These are phyloP conservation scores for Cenococcum geophilum DNA, from an alignment of 495 filamentous ascomycete species.

Conservation along the genomic window DNA sequence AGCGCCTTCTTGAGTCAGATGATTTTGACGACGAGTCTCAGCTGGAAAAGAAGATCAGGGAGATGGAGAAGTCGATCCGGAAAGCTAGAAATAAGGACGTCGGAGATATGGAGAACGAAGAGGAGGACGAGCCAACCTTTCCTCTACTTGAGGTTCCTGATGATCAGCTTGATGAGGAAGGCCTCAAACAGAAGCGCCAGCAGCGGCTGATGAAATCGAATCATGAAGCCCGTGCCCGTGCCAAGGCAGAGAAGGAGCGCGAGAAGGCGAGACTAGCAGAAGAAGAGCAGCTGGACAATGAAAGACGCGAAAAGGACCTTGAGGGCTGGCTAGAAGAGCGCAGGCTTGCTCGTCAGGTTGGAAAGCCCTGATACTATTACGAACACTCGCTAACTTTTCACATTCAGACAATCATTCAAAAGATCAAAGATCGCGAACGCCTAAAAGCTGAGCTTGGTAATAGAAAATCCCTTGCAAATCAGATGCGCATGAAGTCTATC, in stretches of 20 bases:
- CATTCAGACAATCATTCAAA: constrained; percentile 57
- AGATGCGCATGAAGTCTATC: constrained; percentile 97
- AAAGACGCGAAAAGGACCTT: constrained; percentile 74
- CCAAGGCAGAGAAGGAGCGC: constrained; percentile 89
- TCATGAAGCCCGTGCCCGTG: constrained; percentile 81
- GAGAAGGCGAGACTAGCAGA: constrained; percentile 79
- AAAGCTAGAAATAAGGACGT: constrained; percentile 88
- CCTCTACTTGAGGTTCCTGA: constrained; percentile 84
- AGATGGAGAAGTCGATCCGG: constrained; percentile 81
- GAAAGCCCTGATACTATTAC: constrained; percentile 17
- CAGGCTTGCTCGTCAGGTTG: constrained; percentile 60
- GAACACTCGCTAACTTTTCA: neutral
- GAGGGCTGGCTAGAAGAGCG: constrained; percentile 82
- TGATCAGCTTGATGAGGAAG: constrained; percentile 85
- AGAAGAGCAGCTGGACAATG: constrained; percentile 72
- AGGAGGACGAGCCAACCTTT: constrained; percentile 71
- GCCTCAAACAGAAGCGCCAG: constrained; percentile 80
- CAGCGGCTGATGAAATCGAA: constrained; percentile 90
- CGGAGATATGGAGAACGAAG: constrained; percentile 71
- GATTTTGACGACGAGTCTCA: constrained; percentile 85
- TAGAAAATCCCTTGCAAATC: constrained; percentile 88
- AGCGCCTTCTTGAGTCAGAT: constrained; percentile 76
- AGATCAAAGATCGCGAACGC: constrained; percentile 86
- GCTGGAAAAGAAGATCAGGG: constrained; percentile 71
- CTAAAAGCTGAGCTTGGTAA: constrained; percentile 90